Percentiles rank a stretch among this genome's conserved stretches.
Conservation (phyloP, 345 rosid genomes). For the Populus ilicifolia region DNA sequence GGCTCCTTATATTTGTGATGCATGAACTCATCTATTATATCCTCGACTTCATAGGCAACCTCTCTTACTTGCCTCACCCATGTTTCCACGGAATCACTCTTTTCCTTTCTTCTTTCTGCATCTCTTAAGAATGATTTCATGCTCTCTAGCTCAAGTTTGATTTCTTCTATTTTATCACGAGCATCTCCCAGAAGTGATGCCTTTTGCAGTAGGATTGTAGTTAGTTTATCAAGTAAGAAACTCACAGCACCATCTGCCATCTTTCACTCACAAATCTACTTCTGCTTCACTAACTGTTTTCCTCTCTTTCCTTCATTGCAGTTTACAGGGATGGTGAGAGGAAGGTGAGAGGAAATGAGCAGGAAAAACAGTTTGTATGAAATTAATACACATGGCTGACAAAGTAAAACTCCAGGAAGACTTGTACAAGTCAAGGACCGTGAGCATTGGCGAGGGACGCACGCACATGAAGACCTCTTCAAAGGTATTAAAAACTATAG, state of each 20-base stretch:
- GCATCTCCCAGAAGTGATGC: conserved; percentile 25
- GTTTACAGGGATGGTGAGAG: not conserved
- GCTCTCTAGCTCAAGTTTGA: conserved; percentile 32
- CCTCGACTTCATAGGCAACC: conserved; percentile 30
- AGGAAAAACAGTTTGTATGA: not conserved
- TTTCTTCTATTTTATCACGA: conserved; percentile 14
- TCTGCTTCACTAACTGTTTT: too few relatives aligned
- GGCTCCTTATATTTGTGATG: not conserved
- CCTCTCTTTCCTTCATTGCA: not conserved
- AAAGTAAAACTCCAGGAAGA: not conserved
- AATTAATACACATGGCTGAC: not conserved
- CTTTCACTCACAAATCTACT: not conserved
- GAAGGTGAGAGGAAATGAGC: not conserved
- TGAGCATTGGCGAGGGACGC: too few relatives aligned
- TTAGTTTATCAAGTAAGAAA: conserved; percentile 29
- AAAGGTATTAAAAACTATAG: too few relatives aligned
- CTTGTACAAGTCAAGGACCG: not conserved
- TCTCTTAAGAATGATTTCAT: conserved; percentile 30
- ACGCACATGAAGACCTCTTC: too few relatives aligned
- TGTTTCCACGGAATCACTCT: conserved; percentile 23
- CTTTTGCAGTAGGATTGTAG: conserved; percentile 15
- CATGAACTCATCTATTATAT: conserved; percentile 25
- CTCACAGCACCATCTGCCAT: conserved; percentile 36
- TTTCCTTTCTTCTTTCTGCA: conserved; percentile 27
- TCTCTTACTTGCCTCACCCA: conserved; percentile 37